Evolutionary conservation across 176 grass and related monocot species (phyloP), one percentile per base, ranked within the genome.

Genomic region (Triticum turgidum): DNA sequence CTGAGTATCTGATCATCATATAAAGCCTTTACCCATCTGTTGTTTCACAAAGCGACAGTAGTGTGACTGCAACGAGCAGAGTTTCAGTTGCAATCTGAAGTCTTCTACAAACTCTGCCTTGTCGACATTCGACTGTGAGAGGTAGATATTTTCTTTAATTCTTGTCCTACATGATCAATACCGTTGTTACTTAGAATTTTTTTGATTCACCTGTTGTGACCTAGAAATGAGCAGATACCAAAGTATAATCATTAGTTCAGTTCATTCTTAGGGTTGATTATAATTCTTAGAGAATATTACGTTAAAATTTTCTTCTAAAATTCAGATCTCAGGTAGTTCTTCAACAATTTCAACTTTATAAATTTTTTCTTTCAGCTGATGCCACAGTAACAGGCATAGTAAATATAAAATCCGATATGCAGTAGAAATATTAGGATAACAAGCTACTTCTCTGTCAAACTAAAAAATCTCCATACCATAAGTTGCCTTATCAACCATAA

Each of bases 21-120:
- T 76, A 51, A 76, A 76, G 44, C 25, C 3, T 8, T 47, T 47
- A 47, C 44, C 44, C 44, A 13, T 47, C 24, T 18, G 13, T 32
- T 30, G 24, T 52, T 52, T 52, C 22, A 51, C 42, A 51, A 75
- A 75, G 24, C 42, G 17, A 3, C n/a, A 75, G 72, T 29, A 51
- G 42, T 13, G 39, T 25, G n/a, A 45, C n/a, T 47, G 21, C 3
- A 12, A 52, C 25, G 7, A 30, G 24, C 47, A 75, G 22, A 9
- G 42, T 74, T 75, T 75, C 42, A 75, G 22, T 75, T 75, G 72
- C 72, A 75, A 75, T 44, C 6, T 75, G 44, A 51, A 76, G 13
- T 18, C 44, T 59, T 59, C 54, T 21, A 21, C 54, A 59, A 59
- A 58, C 65, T 33, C 29, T 17, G 29, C 32, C 65, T 68, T 34